phyloP scores from a whole-genome alignment of 352 stramenopile species.

The Globisporangium abappressorium region DNA sequence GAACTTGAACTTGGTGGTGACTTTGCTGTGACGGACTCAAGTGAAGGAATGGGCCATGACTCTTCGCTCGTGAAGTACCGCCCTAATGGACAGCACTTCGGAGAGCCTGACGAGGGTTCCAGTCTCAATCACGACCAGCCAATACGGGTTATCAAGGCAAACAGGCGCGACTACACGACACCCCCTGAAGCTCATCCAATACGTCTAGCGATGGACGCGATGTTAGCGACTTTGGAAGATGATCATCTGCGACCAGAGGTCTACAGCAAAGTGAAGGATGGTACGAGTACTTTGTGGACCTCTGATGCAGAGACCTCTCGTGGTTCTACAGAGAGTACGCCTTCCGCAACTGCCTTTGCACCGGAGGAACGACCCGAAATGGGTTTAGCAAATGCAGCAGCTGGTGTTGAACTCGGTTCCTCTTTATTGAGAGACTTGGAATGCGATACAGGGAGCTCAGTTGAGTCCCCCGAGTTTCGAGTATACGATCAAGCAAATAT shows the following conservation, averaged over 20 bases:
- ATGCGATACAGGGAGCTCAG: background rate
- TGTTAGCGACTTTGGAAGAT: background rate
- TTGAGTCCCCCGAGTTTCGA: no score
- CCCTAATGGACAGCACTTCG: background rate
- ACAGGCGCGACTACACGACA: no score
- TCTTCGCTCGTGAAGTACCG: background rate
- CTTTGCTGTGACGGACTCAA: background rate
- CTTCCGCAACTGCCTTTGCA: no score
- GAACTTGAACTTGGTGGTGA: background rate
- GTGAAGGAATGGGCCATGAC: no score
- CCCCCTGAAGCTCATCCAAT: no score
- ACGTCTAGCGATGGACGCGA: background rate
- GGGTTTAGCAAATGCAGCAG: background rate
- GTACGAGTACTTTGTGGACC: background rate
- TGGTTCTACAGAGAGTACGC: background rate
- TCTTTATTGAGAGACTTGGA: background rate
- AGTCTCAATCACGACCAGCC: background rate
- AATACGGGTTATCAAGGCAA: background rate
- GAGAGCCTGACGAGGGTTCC: background rate
- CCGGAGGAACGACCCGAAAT: background rate
- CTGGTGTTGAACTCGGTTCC: background rate
- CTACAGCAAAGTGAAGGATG: background rate
- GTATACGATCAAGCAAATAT: no score
- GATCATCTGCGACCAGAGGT: background rate
- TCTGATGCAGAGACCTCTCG: background rate